Evolutionary conservation across 2,329 filamentous ascomycete species (phyloP).

Genomic region (Tolypocladium guangdongense): DNA sequence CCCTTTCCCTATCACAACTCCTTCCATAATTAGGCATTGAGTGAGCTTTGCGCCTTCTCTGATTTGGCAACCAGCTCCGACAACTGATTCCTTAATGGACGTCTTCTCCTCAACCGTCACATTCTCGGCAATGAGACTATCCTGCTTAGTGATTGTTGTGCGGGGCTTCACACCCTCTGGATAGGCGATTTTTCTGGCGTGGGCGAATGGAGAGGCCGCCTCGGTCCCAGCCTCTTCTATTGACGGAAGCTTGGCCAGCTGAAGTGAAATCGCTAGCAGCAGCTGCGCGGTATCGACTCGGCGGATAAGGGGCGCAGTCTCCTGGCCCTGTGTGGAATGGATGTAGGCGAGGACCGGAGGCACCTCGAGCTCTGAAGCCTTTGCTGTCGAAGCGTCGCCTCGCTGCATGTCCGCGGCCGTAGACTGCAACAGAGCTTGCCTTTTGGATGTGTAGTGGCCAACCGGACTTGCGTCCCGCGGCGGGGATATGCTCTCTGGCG

Average conservation of each 20-base stretch:
- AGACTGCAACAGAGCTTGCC: neutral
- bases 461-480: constrained; percentile 13
- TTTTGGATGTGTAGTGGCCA: constrained; percentile 4
- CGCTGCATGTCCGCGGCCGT: neutral
- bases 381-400: neutral
- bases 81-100: constrained; percentile 84
- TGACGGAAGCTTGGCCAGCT: constrained; percentile 73
- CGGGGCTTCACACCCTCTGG: constrained; percentile 70
- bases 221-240: constrained; percentile 50
- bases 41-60: constrained; percentile 73
- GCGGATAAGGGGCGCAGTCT: constrained; percentile 56
- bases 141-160: constrained; percentile 71
- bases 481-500: constrained; percentile 16
- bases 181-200: constrained; percentile 70
- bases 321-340: constrained; percentile 44
- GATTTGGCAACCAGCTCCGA: constrained; percentile 82
- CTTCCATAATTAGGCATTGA: constrained; percentile 90
- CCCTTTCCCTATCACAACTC: constrained; percentile 71
- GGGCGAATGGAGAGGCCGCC: constrained; percentile 61
- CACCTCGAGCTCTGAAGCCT: constrained; percentile 24
- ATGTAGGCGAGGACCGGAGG: constrained; percentile 76
- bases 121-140: constrained; percentile 79
- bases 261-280: constrained; percentile 70
- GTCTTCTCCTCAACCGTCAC: constrained; percentile 80
- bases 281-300: constrained; percentile 81